Evolutionary conservation across 169 alveolate species (phyloP).

Genomic region (Plasmodium knowlesi): DNA sequence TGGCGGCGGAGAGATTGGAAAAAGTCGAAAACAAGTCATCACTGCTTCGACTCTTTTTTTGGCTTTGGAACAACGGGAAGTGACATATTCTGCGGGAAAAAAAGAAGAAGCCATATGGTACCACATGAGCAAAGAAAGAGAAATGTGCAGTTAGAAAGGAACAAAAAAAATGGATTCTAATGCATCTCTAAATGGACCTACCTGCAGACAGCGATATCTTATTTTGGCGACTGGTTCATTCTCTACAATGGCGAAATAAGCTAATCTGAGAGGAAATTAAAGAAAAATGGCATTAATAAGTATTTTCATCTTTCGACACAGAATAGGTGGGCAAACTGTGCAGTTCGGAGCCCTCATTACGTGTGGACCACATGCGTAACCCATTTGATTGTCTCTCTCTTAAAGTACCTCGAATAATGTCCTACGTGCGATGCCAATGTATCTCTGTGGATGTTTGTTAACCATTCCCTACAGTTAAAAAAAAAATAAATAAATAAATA

Average conservation of each 20-base stretch:
- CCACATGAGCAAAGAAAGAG: background rate
- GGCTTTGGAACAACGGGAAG: slow-evolving; percentile 50
- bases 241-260: slow-evolving; percentile 93
- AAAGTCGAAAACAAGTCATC: background rate
- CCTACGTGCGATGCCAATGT: slow-evolving; percentile 94
- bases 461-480: slow-evolving; percentile 91
- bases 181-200: slow-evolving; percentile 1
- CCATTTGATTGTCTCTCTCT: background rate
- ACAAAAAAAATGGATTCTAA: background rate
- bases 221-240: slow-evolving; percentile 90
- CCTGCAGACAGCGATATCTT: slow-evolving; percentile 88
- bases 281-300: background rate
- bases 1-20: background rate
- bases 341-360: background rate
- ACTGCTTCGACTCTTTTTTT: slow-evolving; percentile 31
- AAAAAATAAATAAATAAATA: background rate
- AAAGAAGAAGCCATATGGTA: background rate
- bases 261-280: slow-evolving; percentile 76
- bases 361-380: background rate
- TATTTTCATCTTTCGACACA: background rate
- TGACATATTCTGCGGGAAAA: slow-evolving; percentile 57
- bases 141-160: background rate
- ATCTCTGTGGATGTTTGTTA: slow-evolving; percentile 92
- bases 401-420: slow-evolving; percentile 87
- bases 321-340: background rate